Percentiles rank a stretch among this genome's conserved stretches.
These are phyloP conservation scores for Friedmanniomyces endolithicus DNA, from an alignment of 495 filamentous ascomycete species.

Conservation along the genomic window DNA sequence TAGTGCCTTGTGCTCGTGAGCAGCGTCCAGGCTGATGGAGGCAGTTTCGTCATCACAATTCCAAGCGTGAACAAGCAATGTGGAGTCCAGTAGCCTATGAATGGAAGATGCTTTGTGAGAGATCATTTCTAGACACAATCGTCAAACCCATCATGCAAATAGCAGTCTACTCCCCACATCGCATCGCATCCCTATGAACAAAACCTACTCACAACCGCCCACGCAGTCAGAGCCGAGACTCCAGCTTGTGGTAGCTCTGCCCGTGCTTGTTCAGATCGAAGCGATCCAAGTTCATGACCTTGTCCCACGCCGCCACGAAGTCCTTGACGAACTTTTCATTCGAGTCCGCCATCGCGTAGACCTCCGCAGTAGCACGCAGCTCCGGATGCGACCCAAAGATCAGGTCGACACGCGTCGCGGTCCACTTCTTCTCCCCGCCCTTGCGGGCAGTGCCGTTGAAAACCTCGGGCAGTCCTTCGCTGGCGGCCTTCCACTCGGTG, in stretches of 20 bases:
- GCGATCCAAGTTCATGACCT: constrained; percentile 59
- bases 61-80: too few species aligned
- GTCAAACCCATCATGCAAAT: too few species aligned
- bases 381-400: constrained; percentile 60
- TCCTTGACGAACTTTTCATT: constrained; percentile 54
- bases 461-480: constrained; percentile 33
- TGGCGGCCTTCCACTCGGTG: constrained; percentile 48
- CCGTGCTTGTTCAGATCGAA: constrained; percentile 35
- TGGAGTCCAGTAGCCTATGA: too few species aligned
- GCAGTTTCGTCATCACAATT: too few species aligned
- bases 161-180: too few species aligned
- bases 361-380: constrained; percentile 54
- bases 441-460: constrained; percentile 55
- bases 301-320: constrained; percentile 57
- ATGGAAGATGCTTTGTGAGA: too few species aligned
- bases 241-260: background rate
- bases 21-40: too few species aligned
- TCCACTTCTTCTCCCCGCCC: constrained; percentile 56
- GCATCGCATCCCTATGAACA: background rate
- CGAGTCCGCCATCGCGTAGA: constrained; percentile 45
- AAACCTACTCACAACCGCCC: background rate
- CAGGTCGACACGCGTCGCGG: constrained; percentile 53
- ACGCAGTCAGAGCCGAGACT: background rate
- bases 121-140: too few species aligned
- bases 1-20: too few species aligned